phyloP scores from a whole-genome alignment of 345 rosid genomes.

The Viola odorata region DNA sequence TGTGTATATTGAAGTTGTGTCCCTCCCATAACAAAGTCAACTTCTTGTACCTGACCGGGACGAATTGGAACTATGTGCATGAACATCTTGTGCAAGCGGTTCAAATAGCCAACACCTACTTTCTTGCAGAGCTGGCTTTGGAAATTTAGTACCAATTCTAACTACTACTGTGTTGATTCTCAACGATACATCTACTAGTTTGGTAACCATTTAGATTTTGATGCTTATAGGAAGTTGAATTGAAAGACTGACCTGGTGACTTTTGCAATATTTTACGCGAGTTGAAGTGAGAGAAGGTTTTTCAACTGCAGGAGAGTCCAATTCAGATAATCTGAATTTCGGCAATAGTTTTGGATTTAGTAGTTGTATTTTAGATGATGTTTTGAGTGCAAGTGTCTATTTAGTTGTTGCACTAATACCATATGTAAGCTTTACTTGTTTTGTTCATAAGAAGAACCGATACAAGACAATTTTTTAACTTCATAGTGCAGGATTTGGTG shows the following conservation, averaged over 20 bases:
- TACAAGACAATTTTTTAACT: no score
- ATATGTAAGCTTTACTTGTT: not conserved
- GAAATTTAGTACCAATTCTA: slow-evolving; percentile 12
- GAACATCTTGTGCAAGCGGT: not conserved
- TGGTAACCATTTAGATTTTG: not conserved
- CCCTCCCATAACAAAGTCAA: not conserved
- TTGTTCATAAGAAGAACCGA: not conserved
- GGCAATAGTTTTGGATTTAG: not conserved
- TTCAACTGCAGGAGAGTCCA: not conserved
- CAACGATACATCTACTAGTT: not conserved
- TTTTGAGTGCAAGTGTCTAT: not conserved
- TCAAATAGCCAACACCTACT: slow-evolving; percentile 18
- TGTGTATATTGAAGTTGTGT: not conserved
- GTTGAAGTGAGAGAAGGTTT: not conserved
- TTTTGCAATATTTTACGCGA: no score
- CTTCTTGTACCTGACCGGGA: not conserved
- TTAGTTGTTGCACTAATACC: not conserved
- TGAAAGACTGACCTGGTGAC: not conserved
- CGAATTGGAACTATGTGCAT: not conserved
- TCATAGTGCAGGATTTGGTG: not conserved
- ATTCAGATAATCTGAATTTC: not conserved
- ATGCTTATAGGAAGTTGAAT: not conserved
- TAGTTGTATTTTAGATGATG: not conserved
- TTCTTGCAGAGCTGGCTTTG: slow-evolving; percentile 16
- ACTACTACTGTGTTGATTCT: slow-evolving; percentile 6